Conservation (phyloP, 2,329 filamentous ascomycete genomes). For the Periconia sp. region DNA sequence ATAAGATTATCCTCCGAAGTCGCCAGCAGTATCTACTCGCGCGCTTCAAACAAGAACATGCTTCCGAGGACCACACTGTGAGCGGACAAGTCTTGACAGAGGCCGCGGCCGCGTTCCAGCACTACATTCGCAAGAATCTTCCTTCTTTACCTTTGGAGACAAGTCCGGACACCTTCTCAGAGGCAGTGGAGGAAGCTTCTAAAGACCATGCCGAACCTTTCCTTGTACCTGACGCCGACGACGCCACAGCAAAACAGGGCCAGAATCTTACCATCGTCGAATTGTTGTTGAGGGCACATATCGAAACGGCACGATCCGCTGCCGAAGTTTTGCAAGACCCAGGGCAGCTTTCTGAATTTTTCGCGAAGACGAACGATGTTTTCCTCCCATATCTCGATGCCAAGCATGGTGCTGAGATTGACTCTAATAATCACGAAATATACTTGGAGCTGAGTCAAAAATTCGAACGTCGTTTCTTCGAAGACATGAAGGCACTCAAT, state of each 20-base stretch:
- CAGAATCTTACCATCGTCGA: constrained; percentile 63
- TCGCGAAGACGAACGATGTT: constrained; percentile 63
- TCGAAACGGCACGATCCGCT: constrained; percentile 57
- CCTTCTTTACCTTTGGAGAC: constrained; percentile 50
- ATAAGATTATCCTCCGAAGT: constrained; percentile 65
- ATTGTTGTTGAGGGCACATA: constrained; percentile 75
- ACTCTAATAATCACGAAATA: constrained; percentile 66
- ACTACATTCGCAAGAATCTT: constrained; percentile 70
- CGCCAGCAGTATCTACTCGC: constrained; percentile 77
- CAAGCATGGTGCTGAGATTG: constrained; percentile 58
- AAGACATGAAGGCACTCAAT: constrained; percentile 85
- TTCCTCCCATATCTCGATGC: constrained; percentile 80
- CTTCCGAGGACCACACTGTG: constrained; percentile 47
- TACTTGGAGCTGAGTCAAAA: constrained; percentile 84
- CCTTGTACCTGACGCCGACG: constrained; percentile 53
- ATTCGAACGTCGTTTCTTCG: constrained; percentile 84
- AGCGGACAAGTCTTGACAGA: constrained; percentile 51
- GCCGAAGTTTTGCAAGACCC: constrained; percentile 29
- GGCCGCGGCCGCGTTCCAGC: constrained; percentile 54
- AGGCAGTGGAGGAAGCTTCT: constrained; percentile 55
- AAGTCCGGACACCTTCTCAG: constrained; percentile 50
- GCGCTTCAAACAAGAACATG: constrained; percentile 62
- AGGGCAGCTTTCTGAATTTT: constrained; percentile 52
- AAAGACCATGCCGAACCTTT: constrained; percentile 57
- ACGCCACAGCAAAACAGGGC: constrained; percentile 74